Evolutionary conservation across 495 filamentous ascomycete species (phyloP).

Genomic region (Lentithecium fluviatile): DNA sequence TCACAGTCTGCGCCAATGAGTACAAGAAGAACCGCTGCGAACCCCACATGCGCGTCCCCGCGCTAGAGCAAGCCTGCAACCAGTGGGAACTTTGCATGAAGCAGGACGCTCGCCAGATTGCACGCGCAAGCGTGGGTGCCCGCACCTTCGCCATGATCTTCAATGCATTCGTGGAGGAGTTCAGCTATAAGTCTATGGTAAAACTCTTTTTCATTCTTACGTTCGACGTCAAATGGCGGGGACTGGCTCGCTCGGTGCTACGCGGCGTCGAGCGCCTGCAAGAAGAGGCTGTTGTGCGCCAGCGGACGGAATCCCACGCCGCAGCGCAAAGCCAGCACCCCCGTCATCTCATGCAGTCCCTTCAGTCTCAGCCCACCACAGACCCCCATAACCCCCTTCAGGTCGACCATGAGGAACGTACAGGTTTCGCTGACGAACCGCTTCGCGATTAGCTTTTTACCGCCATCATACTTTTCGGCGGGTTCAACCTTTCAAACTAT

Average conservation of each 20-base stretch:
- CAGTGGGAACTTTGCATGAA: slow-evolving; percentile 88
- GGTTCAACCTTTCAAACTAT: slow-evolving; percentile 57
- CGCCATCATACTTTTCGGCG: slow-evolving; percentile 55
- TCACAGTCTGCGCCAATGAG: slow-evolving; percentile 64
- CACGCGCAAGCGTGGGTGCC: slow-evolving; percentile 66
- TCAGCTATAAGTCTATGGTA: slow-evolving; percentile 73
- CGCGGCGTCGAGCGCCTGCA: not conserved
- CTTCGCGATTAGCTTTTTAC: slow-evolving; percentile 45
- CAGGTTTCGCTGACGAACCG: slow-evolving; percentile 38
- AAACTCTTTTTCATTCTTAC: slow-evolving; percentile 17
- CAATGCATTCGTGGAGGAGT: slow-evolving; percentile 68
- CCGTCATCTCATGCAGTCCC: not conserved
- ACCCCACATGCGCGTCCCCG: slow-evolving; percentile 61
- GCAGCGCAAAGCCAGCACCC: not conserved
- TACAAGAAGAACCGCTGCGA: slow-evolving; percentile 74
- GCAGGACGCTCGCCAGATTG: slow-evolving; percentile 63
- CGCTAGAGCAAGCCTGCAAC: slow-evolving; percentile 68
- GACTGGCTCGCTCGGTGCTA: not conserved
- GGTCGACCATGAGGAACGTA: not conserved
- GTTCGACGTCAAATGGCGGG: not conserved
- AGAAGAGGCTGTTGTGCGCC: too few relatives aligned
- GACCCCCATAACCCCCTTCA: not conserved
- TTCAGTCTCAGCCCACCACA: not conserved
- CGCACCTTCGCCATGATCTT: slow-evolving; percentile 79
- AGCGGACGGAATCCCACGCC: not conserved